Evolutionary conservation across 2,329 filamentous ascomycete species (phyloP).

Genomic region (Huntiella bhutanensis): DNA sequence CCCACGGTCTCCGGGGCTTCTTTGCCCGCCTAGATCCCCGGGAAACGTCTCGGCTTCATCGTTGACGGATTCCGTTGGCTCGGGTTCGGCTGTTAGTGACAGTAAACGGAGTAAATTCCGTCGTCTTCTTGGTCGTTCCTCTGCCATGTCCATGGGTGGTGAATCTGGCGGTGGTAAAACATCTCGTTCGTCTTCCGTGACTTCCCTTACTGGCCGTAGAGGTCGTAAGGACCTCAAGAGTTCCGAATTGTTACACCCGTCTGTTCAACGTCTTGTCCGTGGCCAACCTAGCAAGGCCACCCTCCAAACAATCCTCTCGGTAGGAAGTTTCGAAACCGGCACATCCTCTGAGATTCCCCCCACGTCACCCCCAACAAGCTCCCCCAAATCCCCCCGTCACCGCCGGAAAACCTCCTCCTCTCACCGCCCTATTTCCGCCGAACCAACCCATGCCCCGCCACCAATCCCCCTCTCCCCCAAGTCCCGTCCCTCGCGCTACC

Average conservation of each 20-base stretch:
- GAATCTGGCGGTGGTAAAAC: constrained; percentile 18
- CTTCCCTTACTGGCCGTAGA: constrained; percentile 8
- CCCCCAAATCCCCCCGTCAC: too few relatives aligned
- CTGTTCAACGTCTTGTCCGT: constrained; percentile 19
- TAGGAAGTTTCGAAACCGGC: constrained; percentile 24
- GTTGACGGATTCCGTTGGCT: background rate
- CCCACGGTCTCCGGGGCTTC: constrained; percentile 1
- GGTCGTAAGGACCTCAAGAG: constrained; percentile 19
- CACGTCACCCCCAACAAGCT: too few relatives aligned
- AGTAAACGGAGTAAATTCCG: constrained; percentile 21
- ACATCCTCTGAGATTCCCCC: too few relatives aligned
- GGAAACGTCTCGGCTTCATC: background rate
- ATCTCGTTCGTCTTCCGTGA: constrained; percentile 14
- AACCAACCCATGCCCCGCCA: background rate
- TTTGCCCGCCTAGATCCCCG: background rate
- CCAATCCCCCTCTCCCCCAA: background rate
- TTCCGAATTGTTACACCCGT: constrained; percentile 18
- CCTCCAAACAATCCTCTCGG: constrained; percentile 30
- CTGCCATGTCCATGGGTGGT: background rate
- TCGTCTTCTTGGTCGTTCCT: constrained; percentile 20
- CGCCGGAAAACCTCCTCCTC: too few relatives aligned
- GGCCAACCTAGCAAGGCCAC: constrained; percentile 27
- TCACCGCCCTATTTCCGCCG: background rate
- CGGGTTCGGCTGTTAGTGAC: background rate
- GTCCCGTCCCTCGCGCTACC: constrained; percentile 3